Evolutionary conservation across 106 monocot species (phyloP).

Genomic region (Cymbidium sinense): DNA sequence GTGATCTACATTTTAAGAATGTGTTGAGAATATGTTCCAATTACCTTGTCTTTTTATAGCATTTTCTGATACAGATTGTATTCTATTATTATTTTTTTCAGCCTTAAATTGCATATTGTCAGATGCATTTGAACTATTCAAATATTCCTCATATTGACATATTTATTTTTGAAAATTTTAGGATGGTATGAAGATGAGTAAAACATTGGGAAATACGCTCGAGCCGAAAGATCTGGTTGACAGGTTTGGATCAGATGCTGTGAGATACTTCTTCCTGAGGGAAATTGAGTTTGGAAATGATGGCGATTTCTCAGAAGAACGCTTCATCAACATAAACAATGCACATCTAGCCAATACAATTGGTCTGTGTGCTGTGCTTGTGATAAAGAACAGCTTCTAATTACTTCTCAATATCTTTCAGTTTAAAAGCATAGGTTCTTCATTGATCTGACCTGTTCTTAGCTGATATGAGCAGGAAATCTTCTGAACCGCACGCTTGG

Average conservation of each 20-base stretch:
- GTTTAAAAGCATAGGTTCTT: not conserved
- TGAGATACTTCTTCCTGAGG: constrained; percentile 91
- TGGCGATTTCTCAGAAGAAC: constrained; percentile 95
- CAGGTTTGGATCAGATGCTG: constrained; percentile 91
- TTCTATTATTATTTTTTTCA: not conserved
- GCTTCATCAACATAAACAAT: constrained; percentile 88
- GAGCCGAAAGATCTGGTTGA: constrained; percentile 86
- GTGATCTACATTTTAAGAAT: not conserved
- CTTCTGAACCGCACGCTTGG: constrained; percentile 97
- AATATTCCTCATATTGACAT: constrained; percentile 9
- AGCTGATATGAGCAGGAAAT: constrained; percentile 53
- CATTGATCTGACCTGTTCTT: constrained; percentile 4
- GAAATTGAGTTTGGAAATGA: constrained; percentile 98
- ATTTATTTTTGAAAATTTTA: constrained; percentile 81
- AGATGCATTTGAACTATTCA: constrained; percentile 15
- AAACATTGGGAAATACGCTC: constrained; percentile 94
- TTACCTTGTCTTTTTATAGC: too few relatives aligned
- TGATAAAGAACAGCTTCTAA: not conserved
- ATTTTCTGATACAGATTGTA: not conserved
- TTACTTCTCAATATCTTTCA: constrained; percentile 2
- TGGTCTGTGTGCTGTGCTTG: constrained; percentile 40
- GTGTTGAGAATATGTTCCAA: not conserved
- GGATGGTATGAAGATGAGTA: constrained; percentile 99
- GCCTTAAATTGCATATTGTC: constrained; percentile 2
- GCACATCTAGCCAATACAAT: constrained; percentile 96